Evolutionary conservation across 1,284 basidiomycete species (phyloP), one percentile per base, ranked within the genome.

Genomic region (Fomitiporia mediterranea): DNA sequence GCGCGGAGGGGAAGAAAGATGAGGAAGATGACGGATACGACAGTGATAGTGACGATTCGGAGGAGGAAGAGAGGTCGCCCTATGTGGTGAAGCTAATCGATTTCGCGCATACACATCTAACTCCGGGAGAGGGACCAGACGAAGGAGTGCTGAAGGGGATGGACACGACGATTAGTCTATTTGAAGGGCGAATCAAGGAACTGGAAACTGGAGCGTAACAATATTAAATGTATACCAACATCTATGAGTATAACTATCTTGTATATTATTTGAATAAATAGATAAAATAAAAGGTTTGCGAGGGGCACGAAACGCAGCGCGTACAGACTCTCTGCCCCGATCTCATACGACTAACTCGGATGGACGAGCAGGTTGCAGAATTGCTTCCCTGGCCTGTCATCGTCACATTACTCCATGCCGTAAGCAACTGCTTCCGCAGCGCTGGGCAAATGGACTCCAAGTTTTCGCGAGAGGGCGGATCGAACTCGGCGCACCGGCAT

Each of bases 331-430:
- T 80, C 66, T 76, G 79, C 70, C 86, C 88, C 86, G 80, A 70
- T 89, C 86, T 89, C 86, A 83, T 76, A 83, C 82, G 88, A 90
- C 86, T 86, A 89, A 89, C 85, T 89, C 82, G 87, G 87, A 81
- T 69, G 77, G 77, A 73, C 79, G 84, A 79, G 82, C 78, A 78
- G 82, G 80, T 83, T 90, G 87, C 87, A 81, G 83, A 89, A 90
- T 90, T 84, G 75, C 88, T 90, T 89, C 83, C 86, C 87, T 90
- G 82, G 83, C 80, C 82, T 74, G 79, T 82, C 83, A 82, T 80
- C 83, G 78, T 71, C 82, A 72, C 68, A 86, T 89, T 89, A 89
- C 84, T 84, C 86, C 84, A 81, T 80, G 77, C 73, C 71, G 21
- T 42, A 65, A 62, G 60, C 76, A 83, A 79, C 67, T 32, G 71